Evolutionary conservation across 495 filamentous ascomycete species (phyloP).

Genomic region (Baudoinia panamericana): DNA sequence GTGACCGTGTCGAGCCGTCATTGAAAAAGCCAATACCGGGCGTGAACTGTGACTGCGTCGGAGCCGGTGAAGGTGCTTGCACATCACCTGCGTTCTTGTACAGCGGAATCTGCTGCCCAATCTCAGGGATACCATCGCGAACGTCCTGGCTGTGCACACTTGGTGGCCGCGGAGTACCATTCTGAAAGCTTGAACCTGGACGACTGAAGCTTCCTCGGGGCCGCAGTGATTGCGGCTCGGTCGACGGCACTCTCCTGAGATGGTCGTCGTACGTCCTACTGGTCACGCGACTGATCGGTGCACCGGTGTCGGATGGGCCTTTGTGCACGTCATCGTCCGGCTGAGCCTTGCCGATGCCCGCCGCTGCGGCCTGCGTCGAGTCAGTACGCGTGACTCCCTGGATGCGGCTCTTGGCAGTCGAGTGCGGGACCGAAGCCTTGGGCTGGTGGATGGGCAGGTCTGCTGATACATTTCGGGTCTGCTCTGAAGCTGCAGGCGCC

Average conservation of each 20-base stretch:
- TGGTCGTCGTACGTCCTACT: constrained; percentile 8
- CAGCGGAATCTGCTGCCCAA: constrained; percentile 86
- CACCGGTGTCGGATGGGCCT: constrained; percentile 33
- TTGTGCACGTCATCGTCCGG: constrained; percentile 44
- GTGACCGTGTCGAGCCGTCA: constrained; percentile 35
- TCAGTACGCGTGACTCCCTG: constrained; percentile 78
- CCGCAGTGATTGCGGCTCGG: constrained; percentile 29
- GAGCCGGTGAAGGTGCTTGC: constrained; percentile 81
- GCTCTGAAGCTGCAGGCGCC: constrained; percentile 35
- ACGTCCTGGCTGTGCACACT: constrained; percentile 28
- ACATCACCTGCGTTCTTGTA: constrained; percentile 88
- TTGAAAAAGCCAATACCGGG: constrained; percentile 46
- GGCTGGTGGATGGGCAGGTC: constrained; percentile 82
- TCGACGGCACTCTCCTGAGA: constrained; percentile 7
- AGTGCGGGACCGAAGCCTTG: constrained; percentile 68
- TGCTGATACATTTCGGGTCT: constrained; percentile 64
- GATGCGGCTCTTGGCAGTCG: constrained; percentile 67
- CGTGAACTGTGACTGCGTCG: constrained; percentile 39
- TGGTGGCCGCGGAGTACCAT: constrained; percentile 35
- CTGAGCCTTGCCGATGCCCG: constrained; percentile 58
- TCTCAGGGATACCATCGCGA: constrained; percentile 65
- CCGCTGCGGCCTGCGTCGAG: constrained; percentile 66
- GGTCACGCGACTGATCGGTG: constrained; percentile 19
- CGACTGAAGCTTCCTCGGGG: constrained; percentile 30
- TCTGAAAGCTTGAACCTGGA: constrained; percentile 41